A percentile compares a stretch with the other conserved stretches of the same genome.
phyloP scores from a whole-genome alignment of 371 early-diverging fungal genomes.

The Batrachochytrium dendrobatidis region DNA sequence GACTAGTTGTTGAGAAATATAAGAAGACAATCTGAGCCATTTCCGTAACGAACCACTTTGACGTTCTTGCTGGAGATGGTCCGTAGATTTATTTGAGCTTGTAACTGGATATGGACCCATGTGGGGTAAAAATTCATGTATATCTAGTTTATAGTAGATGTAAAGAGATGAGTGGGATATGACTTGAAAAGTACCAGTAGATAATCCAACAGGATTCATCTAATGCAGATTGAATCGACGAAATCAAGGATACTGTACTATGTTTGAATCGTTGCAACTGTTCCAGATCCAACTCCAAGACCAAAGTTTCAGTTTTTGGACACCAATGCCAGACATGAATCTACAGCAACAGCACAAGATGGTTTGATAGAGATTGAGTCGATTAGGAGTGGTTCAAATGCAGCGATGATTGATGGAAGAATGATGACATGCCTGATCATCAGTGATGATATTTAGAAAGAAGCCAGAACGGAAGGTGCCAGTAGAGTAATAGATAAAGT shows the following conservation, averaged over 20 bases:
- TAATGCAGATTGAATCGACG: too few species aligned
- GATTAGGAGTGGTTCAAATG: too few species aligned
- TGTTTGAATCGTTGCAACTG: conserved; percentile 36
- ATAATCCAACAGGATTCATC: background rate
- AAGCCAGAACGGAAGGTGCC: conserved; percentile 1
- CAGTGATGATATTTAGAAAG: background rate
- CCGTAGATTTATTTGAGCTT: conserved; percentile 11
- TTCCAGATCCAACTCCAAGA: conserved; percentile 29
- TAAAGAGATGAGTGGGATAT: too few species aligned
- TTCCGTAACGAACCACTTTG: conserved; percentile 28
- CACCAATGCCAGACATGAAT: conserved; percentile 68
- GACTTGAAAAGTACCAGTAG: background rate
- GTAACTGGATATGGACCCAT: conserved; percentile 82
- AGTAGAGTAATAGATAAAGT: conserved; percentile 77
- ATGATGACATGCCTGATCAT: background rate
- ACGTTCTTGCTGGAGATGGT: conserved; percentile 5
- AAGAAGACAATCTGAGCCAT: conserved; percentile 65
- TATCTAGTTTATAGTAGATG: too few species aligned
- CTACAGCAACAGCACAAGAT: conserved; percentile 27
- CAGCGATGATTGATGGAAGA: too few species aligned
- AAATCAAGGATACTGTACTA: conserved; percentile 18
- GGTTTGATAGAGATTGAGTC: background rate
- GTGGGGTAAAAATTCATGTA: conserved; percentile 70
- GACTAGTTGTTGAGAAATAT: conserved; percentile 54
- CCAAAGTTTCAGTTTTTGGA: conserved; percentile 24